Evolutionary conservation across 2,329 filamentous ascomycete genomes (phyloP).

Genomic region (Monilinia fructigena): DNA sequence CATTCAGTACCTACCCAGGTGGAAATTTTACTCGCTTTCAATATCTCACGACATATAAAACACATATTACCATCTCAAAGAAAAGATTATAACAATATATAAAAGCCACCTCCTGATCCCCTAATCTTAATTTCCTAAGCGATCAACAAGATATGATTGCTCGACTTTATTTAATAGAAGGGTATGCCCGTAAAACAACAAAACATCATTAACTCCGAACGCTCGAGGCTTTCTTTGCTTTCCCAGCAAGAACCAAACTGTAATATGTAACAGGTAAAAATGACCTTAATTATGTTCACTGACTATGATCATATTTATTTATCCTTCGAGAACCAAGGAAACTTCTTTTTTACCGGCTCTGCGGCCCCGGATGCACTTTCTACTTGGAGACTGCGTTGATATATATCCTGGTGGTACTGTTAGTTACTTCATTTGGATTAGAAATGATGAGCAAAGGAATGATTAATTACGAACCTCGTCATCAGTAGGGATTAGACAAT

Average conservation of each 20-base stretch:
- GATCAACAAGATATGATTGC: background rate
- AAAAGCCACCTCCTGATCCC: background rate
- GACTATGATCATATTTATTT: conserved; percentile 27
- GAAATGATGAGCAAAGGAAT: background rate
- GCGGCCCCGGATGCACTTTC: conserved; percentile 51
- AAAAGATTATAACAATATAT: too few species aligned
- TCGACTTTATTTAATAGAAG: background rate
- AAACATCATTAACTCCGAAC: conserved; percentile 4
- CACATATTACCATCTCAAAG: background rate
- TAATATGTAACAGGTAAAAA: conserved; percentile 12
- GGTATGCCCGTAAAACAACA: conserved; percentile 13
- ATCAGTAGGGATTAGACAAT: conserved; percentile 77
- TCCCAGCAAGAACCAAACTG: conserved; percentile 1
- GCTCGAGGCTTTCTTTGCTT: conserved; percentile 6
- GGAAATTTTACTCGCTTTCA: too few species aligned
- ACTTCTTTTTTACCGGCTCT: conserved; percentile 61
- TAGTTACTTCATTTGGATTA: conserved; percentile 18
- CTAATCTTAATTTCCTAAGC: too few species aligned
- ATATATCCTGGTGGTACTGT: conserved; percentile 54
- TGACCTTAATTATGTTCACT: background rate
- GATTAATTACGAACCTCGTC: conserved; percentile 68
- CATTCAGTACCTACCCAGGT: too few species aligned
- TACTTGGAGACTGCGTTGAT: conserved; percentile 59
- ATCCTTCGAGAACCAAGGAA: conserved; percentile 56
- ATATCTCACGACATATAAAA: background rate